These are phyloP conservation scores for Vachellia pachyceras DNA, from an alignment of 306 rosid species.

Conservation along the genomic window DNA sequence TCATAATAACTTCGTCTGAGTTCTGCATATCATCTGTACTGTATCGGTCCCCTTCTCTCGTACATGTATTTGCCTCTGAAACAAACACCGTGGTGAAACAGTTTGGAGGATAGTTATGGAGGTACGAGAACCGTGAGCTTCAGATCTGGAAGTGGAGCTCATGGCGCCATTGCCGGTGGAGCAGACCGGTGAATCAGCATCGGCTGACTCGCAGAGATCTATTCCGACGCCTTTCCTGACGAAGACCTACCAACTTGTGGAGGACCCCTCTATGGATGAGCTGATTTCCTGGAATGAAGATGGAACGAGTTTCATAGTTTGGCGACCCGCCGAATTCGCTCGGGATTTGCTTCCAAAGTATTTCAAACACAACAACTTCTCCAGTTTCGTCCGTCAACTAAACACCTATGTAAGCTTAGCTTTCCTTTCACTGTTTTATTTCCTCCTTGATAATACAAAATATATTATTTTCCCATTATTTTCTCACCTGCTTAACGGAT, in stretches of 20 bases:
- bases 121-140: constrained; percentile 3
- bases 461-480: not conserved
- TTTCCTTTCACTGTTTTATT: constrained; percentile 1
- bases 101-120: constrained; percentile 3
- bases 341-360: constrained; percentile 93
- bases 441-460: not conserved
- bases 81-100: not conserved
- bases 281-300: constrained; percentile 92
- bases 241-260: constrained; percentile 86
- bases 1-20: not conserved
- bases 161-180: constrained; percentile 80
- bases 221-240: constrained; percentile 92
- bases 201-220: constrained; percentile 73
- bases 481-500: constrained; percentile 2
- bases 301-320: constrained; percentile 82
- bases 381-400: constrained; percentile 97
- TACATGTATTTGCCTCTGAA: not conserved
- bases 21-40: not conserved
- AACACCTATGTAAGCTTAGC: constrained; percentile 72
- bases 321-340: constrained; percentile 97
- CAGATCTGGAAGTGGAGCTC: constrained; percentile 56
- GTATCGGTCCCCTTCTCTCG: no score
- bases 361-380: constrained; percentile 91
- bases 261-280: constrained; percentile 79
- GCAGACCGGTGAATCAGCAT: constrained; percentile 69